Percentiles rank a stretch among this genome's conserved stretches.
Evolutionary conservation across 495 filamentous ascomycete genomes (phyloP).

Genomic region (Penicillium nucicola): DNA sequence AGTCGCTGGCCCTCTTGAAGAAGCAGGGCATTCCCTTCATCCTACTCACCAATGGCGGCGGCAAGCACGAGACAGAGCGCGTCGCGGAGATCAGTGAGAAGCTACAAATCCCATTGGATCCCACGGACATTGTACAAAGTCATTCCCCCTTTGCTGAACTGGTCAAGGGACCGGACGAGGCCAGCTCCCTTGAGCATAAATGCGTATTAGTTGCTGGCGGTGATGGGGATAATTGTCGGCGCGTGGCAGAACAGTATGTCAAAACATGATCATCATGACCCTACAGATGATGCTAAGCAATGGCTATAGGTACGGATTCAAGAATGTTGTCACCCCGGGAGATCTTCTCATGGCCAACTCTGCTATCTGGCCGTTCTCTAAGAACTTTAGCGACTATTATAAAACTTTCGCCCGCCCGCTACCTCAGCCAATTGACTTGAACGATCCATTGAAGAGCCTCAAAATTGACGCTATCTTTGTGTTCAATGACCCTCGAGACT

Average conservation of each 20-base stretch:
- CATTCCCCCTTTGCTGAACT: conserved; percentile 75
- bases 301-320: conserved; percentile 71
- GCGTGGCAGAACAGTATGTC: conserved; percentile 62
- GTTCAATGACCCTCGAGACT: conserved; percentile 90
- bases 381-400: conserved; percentile 59
- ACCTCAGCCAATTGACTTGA: conserved; percentile 29
- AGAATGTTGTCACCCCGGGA: conserved; percentile 75
- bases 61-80: conserved; percentile 69
- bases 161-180: conserved; percentile 36
- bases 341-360: conserved; percentile 77
- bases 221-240: conserved; percentile 68
- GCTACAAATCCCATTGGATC: conserved; percentile 56
- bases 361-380: conserved; percentile 75
- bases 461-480: conserved; percentile 85
- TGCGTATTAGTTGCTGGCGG: conserved; percentile 81
- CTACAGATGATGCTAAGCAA: neutral
- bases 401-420: conserved; percentile 60
- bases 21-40: conserved; percentile 73
- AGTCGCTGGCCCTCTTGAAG: conserved; percentile 70
- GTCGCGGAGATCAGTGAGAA: conserved; percentile 65
- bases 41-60: conserved; percentile 86
- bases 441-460: conserved; percentile 45
- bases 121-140: conserved; percentile 72
- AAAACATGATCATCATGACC: neutral
- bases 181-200: conserved; percentile 57